phyloP scores from a whole-genome alignment of 1,284 basidiomycete species.

The Marasmius tenuissimus region DNA sequence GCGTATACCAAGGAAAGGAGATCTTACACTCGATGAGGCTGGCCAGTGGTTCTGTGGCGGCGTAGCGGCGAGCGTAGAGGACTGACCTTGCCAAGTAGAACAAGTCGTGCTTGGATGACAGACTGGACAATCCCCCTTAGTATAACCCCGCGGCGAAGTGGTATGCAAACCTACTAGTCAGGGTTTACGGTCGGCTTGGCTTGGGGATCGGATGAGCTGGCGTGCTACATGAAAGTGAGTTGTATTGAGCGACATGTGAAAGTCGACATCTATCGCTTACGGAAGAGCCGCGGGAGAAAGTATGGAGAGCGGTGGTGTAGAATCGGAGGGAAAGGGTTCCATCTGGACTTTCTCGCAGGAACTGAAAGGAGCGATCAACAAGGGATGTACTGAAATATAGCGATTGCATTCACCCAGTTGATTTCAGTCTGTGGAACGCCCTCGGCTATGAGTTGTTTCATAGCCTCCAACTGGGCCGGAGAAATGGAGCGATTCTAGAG shows the following conservation, averaged over 20 bases:
- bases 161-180: background rate
- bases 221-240: background rate
- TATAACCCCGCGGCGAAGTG: background rate
- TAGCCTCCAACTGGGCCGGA: background rate
- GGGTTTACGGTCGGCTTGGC: background rate
- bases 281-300: background rate
- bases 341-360: background rate
- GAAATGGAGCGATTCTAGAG: background rate
- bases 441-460: background rate
- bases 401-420: background rate
- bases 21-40: constrained; percentile 2
- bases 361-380: background rate
- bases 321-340: background rate
- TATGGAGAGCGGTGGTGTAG: constrained; percentile 1
- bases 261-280: background rate
- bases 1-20: too few species aligned
- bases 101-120: constrained; percentile 1
- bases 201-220: background rate
- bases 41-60: background rate
- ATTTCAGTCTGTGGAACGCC: constrained; percentile 6
- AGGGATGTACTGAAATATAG: too few species aligned
- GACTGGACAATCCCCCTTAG: background rate
- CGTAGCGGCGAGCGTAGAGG: background rate
- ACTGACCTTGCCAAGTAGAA: background rate
- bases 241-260: too few species aligned